Conservation (phyloP, 2,329 filamentous ascomycete genomes). For the Corinectria fuckeliana region DNA sequence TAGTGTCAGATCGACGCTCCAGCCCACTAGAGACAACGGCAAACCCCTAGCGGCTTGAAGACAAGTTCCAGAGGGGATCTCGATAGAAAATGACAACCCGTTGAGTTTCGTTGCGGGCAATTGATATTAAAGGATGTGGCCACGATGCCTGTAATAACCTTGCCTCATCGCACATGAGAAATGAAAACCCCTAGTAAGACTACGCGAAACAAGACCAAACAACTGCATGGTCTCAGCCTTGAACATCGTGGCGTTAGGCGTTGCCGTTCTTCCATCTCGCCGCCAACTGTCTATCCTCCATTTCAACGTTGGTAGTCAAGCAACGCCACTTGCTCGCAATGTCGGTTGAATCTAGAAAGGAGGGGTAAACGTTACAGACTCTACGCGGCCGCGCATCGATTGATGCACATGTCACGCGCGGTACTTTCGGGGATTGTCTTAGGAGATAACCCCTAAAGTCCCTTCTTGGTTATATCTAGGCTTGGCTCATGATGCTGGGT, state of each 20-base stretch:
- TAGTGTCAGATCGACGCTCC: background rate
- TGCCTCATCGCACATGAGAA: background rate
- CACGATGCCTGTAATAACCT: background rate
- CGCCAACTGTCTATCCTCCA: background rate
- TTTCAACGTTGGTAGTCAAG: background rate
- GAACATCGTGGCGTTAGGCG: background rate
- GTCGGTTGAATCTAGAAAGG: background rate
- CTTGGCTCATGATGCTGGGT: background rate
- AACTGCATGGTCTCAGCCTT: background rate
- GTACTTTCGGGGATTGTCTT: background rate
- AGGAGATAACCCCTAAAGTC: background rate
- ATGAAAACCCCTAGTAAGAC: background rate
- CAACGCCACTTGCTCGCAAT: background rate
- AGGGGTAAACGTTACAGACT: background rate
- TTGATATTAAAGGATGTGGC: background rate
- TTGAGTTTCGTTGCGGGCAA: background rate
- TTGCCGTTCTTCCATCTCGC: background rate
- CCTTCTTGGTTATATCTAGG: no score
- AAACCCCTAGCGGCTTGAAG: slow-evolving; percentile 9
- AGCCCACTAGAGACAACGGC: slow-evolving; percentile 4
- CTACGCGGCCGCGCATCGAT: background rate
- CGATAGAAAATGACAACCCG: background rate
- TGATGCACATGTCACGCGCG: background rate
- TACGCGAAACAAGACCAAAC: background rate
- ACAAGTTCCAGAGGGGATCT: background rate